Percentiles rank a stretch among this genome's conserved stretches.
phyloP scores from a whole-genome alignment of 768 basidiomycete genomes.

The Mycena haematopus region DNA sequence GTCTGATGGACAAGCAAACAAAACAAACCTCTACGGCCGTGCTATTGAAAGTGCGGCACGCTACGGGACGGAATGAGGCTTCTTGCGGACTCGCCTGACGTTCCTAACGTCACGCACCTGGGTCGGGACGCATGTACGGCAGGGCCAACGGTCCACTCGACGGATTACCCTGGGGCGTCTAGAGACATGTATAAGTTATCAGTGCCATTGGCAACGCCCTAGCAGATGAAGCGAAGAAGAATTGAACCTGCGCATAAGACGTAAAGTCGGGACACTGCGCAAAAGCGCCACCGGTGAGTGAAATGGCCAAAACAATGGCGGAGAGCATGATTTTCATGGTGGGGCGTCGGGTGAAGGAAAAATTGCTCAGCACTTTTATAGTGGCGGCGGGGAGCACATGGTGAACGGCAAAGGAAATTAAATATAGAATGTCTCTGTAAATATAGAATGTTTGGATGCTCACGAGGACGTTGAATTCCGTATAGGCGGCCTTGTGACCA shows the following conservation, averaged over 20 bases:
- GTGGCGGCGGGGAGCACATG: background rate
- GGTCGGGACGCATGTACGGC: constrained; percentile 72
- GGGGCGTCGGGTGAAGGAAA: background rate
- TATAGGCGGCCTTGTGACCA: background rate
- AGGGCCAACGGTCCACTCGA: constrained; percentile 67
- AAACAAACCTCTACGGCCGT: constrained; percentile 69
- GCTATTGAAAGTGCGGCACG: constrained; percentile 80
- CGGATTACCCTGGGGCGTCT: constrained; percentile 65
- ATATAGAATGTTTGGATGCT: too few species aligned
- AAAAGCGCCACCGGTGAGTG: constrained; percentile 30
- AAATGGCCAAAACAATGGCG: constrained; percentile 5
- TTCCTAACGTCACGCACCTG: constrained; percentile 10
- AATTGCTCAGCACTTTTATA: background rate
- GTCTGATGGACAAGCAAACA: constrained; percentile 56
- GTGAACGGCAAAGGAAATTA: background rate
- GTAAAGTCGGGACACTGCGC: constrained; percentile 56
- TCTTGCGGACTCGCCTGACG: too few species aligned
- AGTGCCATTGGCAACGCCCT: too few species aligned
- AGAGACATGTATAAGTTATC: background rate
- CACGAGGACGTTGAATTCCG: constrained; percentile 3
- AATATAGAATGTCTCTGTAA: too few species aligned
- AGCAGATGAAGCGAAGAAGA: too few species aligned
- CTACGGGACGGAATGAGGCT: constrained; percentile 37
- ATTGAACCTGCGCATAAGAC: constrained; percentile 18
- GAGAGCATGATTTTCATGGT: constrained; percentile 16